These are phyloP conservation scores for Clavispora asparagi DNA, from an alignment of 805 yeast species.

Conservation along the genomic window DNA sequence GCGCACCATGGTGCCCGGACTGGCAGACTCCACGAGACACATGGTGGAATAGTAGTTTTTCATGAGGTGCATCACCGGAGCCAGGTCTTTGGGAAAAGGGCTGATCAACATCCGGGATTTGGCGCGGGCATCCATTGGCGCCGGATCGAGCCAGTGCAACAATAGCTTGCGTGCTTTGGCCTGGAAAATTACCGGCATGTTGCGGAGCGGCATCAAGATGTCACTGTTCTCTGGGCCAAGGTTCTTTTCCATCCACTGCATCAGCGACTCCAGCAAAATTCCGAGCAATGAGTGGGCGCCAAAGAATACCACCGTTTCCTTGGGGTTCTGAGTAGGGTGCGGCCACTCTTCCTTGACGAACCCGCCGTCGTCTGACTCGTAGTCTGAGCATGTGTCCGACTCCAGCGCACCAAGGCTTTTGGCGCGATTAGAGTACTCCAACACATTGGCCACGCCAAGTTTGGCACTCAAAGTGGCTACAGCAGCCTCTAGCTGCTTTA, in stretches of 20 bases:
- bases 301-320: slow-evolving; percentile 17
- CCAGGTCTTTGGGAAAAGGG: slow-evolving; percentile 20
- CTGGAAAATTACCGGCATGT: slow-evolving; percentile 23
- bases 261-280: slow-evolving; percentile 29
- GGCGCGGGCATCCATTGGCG: slow-evolving; percentile 16
- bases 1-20: neutral
- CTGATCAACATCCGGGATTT: slow-evolving; percentile 15
- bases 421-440: too few relatives aligned
- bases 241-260: slow-evolving; percentile 26
- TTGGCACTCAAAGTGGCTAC: neutral
- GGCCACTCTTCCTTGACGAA: neutral
- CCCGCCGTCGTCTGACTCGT: neutral
- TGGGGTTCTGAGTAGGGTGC: neutral
- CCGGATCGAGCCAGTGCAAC: slow-evolving; percentile 29
- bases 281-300: slow-evolving; percentile 35
- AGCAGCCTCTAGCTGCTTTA: neutral
- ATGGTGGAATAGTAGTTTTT: slow-evolving; percentile 1
- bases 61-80: slow-evolving; percentile 3
- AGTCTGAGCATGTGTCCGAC: neutral
- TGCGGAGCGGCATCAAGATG: slow-evolving; percentile 21
- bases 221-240: slow-evolving; percentile 19
- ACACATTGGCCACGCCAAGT: neutral
- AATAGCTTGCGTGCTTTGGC: slow-evolving; percentile 13
- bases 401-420: neutral
- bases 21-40: slow-evolving; percentile 1